Conservation (phyloP, 169 alveolate genomes). For the Amoebophrya sp. region DNA sequence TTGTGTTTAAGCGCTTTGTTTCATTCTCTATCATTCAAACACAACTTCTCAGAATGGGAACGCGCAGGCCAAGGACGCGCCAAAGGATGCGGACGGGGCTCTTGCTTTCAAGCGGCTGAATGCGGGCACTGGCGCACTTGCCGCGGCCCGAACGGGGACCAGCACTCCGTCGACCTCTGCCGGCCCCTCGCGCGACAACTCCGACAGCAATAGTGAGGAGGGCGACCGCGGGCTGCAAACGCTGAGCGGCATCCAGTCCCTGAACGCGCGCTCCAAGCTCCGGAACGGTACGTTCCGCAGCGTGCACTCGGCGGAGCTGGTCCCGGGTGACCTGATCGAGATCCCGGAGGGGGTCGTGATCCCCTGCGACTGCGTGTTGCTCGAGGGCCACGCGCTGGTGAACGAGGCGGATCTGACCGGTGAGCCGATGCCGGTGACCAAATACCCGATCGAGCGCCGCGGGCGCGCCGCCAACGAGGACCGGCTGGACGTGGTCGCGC, state of each 20-base stretch:
- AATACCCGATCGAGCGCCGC: background rate
- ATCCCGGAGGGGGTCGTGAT: constrained; percentile 8
- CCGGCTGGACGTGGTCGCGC: background rate
- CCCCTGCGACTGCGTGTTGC: constrained; percentile 12
- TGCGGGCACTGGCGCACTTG: no score
- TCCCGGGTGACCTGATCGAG: constrained; percentile 17
- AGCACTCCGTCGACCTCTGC: no score
- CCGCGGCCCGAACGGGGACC: no score
- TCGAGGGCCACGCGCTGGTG: constrained; percentile 10
- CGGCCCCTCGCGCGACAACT: no score
- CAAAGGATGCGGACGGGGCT: no score
- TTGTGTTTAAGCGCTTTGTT: no score
- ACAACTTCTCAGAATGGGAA: no score
- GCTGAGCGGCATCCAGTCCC: background rate
- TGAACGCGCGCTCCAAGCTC: background rate
- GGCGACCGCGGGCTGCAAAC: no score
- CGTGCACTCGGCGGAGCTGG: background rate
- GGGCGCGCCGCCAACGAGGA: background rate
- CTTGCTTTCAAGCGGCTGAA: no score
- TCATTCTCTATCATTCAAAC: no score
- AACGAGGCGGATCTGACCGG: constrained; percentile 1
- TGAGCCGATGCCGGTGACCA: constrained; percentile 20
- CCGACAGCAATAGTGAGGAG: no score
- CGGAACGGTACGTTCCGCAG: constrained; percentile 12
- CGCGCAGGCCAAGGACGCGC: no score